A percentile compares a stretch with the other conserved stretches of the same genome.
phyloP scores from a whole-genome alignment of 1,284 basidiomycete species.

The Uromyces viciae-fabae region DNA sequence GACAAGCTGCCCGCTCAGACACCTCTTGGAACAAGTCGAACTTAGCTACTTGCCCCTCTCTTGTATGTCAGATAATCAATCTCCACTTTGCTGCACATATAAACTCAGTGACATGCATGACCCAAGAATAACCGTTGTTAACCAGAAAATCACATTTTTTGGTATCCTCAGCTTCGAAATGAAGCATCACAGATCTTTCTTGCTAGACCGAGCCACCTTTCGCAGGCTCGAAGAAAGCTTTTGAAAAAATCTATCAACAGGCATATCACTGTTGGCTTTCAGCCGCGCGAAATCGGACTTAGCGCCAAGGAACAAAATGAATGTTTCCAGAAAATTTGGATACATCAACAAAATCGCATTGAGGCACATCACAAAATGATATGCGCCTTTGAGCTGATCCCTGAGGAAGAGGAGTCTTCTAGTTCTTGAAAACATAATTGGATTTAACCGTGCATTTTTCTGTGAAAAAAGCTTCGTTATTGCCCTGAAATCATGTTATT shows the following conservation, averaged over 20 bases:
- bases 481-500: too few species aligned
- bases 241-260: background rate
- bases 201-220: background rate
- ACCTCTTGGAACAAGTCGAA: too few species aligned
- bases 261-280: background rate
- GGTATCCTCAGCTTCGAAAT: background rate
- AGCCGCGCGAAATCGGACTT: background rate
- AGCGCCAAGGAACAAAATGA: background rate
- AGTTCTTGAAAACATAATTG: too few species aligned
- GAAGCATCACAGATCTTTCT: background rate
- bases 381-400: background rate
- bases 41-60: background rate
- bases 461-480: too few species aligned
- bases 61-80: background rate
- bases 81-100: background rate
- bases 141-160: background rate
- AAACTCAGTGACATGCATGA: too few species aligned
- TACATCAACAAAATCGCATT: constrained; percentile 17
- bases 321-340: constrained; percentile 16
- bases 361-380: constrained; percentile 10
- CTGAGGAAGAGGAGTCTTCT: constrained; percentile 14
- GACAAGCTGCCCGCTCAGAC: background rate
- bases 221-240: constrained; percentile 5
- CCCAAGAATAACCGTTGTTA: too few species aligned
- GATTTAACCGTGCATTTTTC: too few species aligned